phyloP scores from a whole-genome alignment of 768 basidiomycete genomes.

The Amanita polypyramis region DNA sequence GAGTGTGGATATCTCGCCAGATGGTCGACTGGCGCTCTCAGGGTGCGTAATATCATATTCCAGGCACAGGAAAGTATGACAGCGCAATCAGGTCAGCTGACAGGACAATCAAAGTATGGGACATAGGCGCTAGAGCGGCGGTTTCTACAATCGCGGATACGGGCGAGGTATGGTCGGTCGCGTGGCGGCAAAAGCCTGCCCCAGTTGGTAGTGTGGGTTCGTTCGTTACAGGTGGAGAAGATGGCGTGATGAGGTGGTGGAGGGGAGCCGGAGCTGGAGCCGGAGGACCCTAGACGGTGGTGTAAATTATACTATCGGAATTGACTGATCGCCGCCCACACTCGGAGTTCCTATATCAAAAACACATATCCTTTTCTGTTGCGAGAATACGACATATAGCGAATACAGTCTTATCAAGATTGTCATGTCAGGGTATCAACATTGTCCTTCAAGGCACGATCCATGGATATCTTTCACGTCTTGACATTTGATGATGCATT shows the following conservation, averaged over 20 bases:
- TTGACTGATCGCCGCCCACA: neutral
- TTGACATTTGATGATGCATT: neutral
- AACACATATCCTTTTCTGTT: too few species aligned
- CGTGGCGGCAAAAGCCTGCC: slow-evolving; percentile 63
- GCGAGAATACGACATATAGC: too few species aligned
- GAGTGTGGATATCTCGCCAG: slow-evolving; percentile 71
- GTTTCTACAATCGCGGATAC: slow-evolving; percentile 73
- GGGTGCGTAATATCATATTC: neutral
- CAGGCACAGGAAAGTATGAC: slow-evolving; percentile 4
- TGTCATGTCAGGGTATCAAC: too few species aligned
- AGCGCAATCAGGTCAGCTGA: slow-evolving; percentile 56
- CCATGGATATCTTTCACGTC: neutral
- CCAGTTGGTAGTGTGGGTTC: slow-evolving; percentile 45
- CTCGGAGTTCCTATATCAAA: too few species aligned
- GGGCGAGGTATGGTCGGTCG: slow-evolving; percentile 77
- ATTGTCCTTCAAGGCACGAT: neutral
- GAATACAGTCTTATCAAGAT: too few species aligned
- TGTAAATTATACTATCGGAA: neutral
- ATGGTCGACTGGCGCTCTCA: slow-evolving; percentile 45
- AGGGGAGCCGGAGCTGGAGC: slow-evolving; percentile 50
- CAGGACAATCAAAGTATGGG: slow-evolving; percentile 83
- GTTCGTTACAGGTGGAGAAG: slow-evolving; percentile 69
- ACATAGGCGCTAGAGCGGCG: slow-evolving; percentile 59
- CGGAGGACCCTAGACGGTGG: slow-evolving; percentile 5
- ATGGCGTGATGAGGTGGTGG: slow-evolving; percentile 71